A percentile compares a stretch with the other conserved stretches of the same genome.
These are phyloP conservation scores for Aspergillus saccharolyticus DNA, from an alignment of 495 filamentous ascomycete genomes.

Conservation along the genomic window DNA sequence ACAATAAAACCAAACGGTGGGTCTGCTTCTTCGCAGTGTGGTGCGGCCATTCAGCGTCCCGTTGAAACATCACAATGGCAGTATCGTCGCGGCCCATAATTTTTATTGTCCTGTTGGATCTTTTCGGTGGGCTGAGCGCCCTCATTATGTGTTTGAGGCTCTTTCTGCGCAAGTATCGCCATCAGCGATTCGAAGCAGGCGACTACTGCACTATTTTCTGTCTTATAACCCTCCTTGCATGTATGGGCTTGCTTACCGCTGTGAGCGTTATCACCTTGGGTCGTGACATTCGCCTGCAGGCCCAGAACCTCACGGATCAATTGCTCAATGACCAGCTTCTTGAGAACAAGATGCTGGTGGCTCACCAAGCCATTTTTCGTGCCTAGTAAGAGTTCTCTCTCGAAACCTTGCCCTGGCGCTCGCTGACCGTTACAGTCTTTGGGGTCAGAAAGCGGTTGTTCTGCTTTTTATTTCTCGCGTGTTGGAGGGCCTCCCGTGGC, in stretches of 20 bases:
- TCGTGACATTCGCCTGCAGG: not conserved
- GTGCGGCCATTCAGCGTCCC: not conserved
- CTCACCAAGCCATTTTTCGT: not conserved
- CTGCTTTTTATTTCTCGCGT: slow-evolving; percentile 12
- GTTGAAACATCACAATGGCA: not conserved
- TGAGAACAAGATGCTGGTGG: not conserved
- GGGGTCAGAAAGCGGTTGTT: slow-evolving; percentile 14
- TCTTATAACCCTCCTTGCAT: not conserved
- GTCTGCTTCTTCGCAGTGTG: not conserved
- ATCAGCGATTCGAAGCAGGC: not conserved
- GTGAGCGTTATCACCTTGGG: not conserved
- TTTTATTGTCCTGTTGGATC: not conserved
- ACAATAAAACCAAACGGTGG: not conserved
- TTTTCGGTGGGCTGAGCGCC: not conserved
- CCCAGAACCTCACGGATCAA: not conserved
- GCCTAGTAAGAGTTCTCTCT: not conserved
- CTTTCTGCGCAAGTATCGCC: not conserved
- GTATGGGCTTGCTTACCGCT: not conserved
- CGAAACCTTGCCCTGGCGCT: too few species aligned
- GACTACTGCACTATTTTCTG: slow-evolving; percentile 1
- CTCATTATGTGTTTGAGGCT: not conserved
- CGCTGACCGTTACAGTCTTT: slow-evolving; percentile 5
- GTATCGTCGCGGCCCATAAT: not conserved
- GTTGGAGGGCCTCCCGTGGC: slow-evolving; percentile 7
- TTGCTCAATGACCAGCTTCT: not conserved